phyloP scores from a whole-genome alignment of 495 filamentous ascomycete species.

The Evernia prunastri region DNA sequence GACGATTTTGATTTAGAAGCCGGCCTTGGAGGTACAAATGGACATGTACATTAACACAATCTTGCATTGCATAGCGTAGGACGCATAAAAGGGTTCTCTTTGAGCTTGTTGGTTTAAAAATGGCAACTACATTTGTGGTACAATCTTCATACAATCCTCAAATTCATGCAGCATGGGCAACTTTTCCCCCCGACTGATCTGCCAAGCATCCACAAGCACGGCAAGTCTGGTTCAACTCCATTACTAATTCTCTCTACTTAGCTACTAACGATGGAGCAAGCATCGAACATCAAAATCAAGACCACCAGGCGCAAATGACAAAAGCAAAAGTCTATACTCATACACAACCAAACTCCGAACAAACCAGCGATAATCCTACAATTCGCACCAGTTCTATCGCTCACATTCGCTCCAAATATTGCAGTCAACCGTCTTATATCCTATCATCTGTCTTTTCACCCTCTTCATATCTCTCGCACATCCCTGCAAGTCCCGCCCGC shows the following conservation, averaged over 20 bases:
- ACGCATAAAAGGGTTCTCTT: background rate
- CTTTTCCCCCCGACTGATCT: background rate
- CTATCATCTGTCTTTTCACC: background rate
- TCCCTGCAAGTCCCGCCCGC: background rate
- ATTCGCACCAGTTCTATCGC: background rate
- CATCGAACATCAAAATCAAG: too few species aligned
- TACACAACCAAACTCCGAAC: background rate
- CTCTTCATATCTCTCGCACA: background rate
- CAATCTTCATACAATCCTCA: background rate
- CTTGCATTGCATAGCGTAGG: slow-evolving; percentile 1
- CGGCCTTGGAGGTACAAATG: slow-evolving; percentile 9
- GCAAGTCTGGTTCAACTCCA: background rate
- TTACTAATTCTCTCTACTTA: background rate
- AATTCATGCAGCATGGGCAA: background rate
- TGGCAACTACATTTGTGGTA: background rate
- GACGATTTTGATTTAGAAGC: slow-evolving; percentile 14
- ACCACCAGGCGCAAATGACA: too few species aligned
- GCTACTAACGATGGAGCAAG: background rate
- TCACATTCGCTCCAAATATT: background rate
- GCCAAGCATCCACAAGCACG: background rate
- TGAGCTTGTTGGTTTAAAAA: background rate
- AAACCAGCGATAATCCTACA: background rate
- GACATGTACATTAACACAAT: background rate
- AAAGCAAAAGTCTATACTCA: too few species aligned
- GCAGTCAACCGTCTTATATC: background rate